These are phyloP conservation scores for Tolypocladium guangdongense DNA, from an alignment of 2,329 filamentous ascomycete genomes.

Conservation along the genomic window DNA sequence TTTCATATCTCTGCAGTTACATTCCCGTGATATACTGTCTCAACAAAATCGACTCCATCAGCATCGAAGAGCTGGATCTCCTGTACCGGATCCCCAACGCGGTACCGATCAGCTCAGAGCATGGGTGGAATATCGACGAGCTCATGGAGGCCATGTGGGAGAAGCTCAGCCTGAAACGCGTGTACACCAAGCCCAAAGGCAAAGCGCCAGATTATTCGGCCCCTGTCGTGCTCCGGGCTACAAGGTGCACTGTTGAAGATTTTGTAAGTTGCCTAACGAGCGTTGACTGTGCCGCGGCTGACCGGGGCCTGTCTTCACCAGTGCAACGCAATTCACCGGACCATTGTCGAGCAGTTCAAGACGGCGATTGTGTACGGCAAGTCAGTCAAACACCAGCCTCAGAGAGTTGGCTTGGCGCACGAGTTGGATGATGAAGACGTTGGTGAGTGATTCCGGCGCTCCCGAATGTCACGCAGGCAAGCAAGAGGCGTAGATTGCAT, in stretches of 20 bases:
- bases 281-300: slow-evolving; percentile 6
- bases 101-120: slow-evolving; percentile 92
- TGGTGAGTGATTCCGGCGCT: slow-evolving; percentile 45
- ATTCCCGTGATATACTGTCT: slow-evolving; percentile 98
- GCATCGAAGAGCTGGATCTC: slow-evolving; percentile 92
- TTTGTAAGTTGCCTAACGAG: slow-evolving; percentile 57
- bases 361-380: slow-evolving; percentile 93
- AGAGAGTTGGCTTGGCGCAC: slow-evolving; percentile 83
- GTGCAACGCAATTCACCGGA: slow-evolving; percentile 97
- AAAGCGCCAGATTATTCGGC: slow-evolving; percentile 83
- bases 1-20: slow-evolving; percentile 48
- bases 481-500: neutral
- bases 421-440: slow-evolving; percentile 96
- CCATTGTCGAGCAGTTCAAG: slow-evolving; percentile 92
- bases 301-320: slow-evolving; percentile 33
- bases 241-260: slow-evolving; percentile 84
- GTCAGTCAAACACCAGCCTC: slow-evolving; percentile 97
- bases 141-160: slow-evolving; percentile 98
- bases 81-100: slow-evolving; percentile 95
- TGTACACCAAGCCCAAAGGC: slow-evolving; percentile 98
- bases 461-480: neutral
- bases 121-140: slow-evolving; percentile 97
- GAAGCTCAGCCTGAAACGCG: slow-evolving; percentile 77
- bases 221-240: slow-evolving; percentile 78
- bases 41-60: slow-evolving; percentile 98